phyloP scores from a whole-genome alignment of 2,329 filamentous ascomycete genomes.

The Aaosphaeria arxii region DNA sequence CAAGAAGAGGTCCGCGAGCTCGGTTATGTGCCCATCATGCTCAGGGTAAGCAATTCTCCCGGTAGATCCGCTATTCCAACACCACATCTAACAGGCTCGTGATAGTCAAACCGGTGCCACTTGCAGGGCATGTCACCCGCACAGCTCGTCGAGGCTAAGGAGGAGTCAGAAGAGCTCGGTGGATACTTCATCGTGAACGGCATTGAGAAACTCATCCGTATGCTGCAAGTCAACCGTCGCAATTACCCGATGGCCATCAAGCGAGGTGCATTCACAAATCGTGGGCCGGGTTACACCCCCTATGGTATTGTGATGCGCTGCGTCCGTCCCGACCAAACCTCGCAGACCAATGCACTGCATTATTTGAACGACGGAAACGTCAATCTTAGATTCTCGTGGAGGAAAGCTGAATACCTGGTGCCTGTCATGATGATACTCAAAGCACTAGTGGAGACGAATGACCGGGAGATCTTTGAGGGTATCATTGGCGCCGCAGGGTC shows the following conservation, averaged over 20 bases:
- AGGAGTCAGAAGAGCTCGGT: slow-evolving; percentile 93
- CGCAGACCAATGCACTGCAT: slow-evolving; percentile 94
- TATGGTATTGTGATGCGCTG: slow-evolving; percentile 89
- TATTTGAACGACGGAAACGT: slow-evolving; percentile 95
- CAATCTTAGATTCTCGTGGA: slow-evolving; percentile 96
- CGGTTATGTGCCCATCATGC: slow-evolving; percentile 88
- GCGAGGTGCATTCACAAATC: slow-evolving; percentile 82
- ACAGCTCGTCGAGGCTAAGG: slow-evolving; percentile 78
- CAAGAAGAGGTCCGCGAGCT: slow-evolving; percentile 80
- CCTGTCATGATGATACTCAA: slow-evolving; percentile 97
- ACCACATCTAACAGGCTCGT: slow-evolving; percentile 19
- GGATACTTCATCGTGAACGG: slow-evolving; percentile 98
- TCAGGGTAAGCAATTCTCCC: slow-evolving; percentile 61
- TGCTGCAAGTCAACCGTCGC: slow-evolving; percentile 83
- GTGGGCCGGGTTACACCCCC: slow-evolving; percentile 83
- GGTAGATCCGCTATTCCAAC: too few species aligned
- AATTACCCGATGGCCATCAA: slow-evolving; percentile 96
- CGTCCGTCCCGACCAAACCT: slow-evolving; percentile 94
- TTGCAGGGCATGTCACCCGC: slow-evolving; percentile 81
- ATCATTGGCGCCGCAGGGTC: slow-evolving; percentile 75
- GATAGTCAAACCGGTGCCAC: slow-evolving; percentile 83
- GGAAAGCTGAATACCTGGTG: slow-evolving; percentile 95
- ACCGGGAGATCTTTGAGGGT: slow-evolving; percentile 93
- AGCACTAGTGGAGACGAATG: slow-evolving; percentile 91
- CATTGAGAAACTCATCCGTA: slow-evolving; percentile 92